Evolutionary conservation across 2,329 filamentous ascomycete genomes (phyloP).

Genomic region (Penicillium aurantiogriseum): DNA sequence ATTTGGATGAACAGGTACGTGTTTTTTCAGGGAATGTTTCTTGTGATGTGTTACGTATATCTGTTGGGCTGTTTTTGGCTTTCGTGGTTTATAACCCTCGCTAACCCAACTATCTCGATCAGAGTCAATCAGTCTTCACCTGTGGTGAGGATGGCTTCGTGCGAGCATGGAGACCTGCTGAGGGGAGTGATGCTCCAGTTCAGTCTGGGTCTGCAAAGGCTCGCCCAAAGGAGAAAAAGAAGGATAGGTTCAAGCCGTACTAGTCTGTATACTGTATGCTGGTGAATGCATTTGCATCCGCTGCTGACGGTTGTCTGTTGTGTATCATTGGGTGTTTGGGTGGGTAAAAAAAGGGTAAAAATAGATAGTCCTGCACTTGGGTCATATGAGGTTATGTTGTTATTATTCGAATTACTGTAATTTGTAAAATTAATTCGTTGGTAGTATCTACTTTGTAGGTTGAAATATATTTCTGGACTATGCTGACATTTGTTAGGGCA

Average conservation of each 20-base stretch:
- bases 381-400: not conserved
- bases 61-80: not conserved
- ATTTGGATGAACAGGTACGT: conserved; percentile 46
- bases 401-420: not conserved
- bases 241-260: conserved; percentile 43
- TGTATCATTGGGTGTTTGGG: conserved; percentile 20
- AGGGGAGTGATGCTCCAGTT: conserved; percentile 13
- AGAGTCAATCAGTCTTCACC: conserved; percentile 45
- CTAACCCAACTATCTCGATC: not conserved
- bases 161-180: conserved; percentile 38
- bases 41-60: not conserved
- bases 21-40: not conserved
- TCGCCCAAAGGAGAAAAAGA: conserved; percentile 36
- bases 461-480: not conserved
- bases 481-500: no score
- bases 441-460: not conserved
- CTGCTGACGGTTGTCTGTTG: conserved; percentile 2
- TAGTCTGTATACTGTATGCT: conserved; percentile 17
- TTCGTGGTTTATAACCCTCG: not conserved
- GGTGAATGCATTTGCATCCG: conserved; percentile 7
- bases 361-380: conserved; percentile 8
- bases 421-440: not conserved
- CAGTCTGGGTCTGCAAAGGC: conserved; percentile 24
- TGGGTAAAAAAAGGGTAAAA: conserved; percentile 8
- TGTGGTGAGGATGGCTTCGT: conserved; percentile 48